Evolutionary conservation across 768 basidiomycete species (phyloP).

Genomic region (Lentinula sp.): DNA sequence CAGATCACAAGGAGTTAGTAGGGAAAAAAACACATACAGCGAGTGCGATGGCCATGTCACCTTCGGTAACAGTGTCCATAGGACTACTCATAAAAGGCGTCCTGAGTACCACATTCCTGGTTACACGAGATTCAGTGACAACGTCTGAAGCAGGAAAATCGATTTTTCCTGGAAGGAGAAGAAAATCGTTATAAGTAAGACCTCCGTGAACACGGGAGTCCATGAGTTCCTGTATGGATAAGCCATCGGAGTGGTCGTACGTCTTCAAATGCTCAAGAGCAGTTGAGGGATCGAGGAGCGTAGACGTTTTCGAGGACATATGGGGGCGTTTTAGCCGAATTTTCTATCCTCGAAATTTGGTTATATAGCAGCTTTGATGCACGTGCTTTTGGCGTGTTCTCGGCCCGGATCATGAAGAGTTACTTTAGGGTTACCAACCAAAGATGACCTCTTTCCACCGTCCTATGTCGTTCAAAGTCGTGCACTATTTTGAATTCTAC

Average conservation of each 20-base stretch:
- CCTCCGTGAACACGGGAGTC: conserved; percentile 82
- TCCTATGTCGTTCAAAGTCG: too few species aligned
- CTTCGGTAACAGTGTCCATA: conserved; percentile 99
- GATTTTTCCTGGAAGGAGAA: conserved; percentile 92
- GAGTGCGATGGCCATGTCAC: conserved; percentile 88
- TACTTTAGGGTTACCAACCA: too few species aligned
- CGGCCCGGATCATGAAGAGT: neutral
- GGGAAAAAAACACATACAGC: conserved; percentile 52
- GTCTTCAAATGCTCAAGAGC: conserved; percentile 73
- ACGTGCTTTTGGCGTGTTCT: neutral
- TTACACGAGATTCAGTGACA: conserved; percentile 78
- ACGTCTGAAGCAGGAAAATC: conserved; percentile 84
- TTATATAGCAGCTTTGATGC: neutral
- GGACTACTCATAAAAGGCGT: conserved; percentile 97
- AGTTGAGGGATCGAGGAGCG: conserved; percentile 57
- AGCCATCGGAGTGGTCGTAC: conserved; percentile 74
- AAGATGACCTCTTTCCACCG: too few species aligned
- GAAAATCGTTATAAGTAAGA: conserved; percentile 96
- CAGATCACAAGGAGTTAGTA: conserved; percentile 7
- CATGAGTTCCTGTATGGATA: conserved; percentile 82
- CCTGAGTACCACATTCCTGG: conserved; percentile 86
- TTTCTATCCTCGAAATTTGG: neutral
- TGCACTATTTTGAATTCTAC: too few species aligned
- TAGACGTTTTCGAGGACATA: conserved; percentile 21
- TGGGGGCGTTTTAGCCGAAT: conserved; percentile 4